Conservation (phyloP, 768 basidiomycete species). For the Suillus decipiens region DNA sequence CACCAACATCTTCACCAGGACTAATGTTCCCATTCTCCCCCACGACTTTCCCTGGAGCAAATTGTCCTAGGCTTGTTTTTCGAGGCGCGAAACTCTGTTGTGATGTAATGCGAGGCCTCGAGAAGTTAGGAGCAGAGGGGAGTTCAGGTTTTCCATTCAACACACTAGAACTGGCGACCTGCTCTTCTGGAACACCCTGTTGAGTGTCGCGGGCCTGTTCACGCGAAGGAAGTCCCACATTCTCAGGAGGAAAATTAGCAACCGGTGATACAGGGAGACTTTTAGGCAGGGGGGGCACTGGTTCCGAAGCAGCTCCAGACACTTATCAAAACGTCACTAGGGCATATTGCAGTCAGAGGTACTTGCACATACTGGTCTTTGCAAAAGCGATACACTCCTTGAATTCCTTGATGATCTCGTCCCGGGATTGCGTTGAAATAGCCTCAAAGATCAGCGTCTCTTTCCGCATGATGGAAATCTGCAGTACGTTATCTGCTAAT, state of each 20-base stretch:
- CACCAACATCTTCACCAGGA: constrained; percentile 10
- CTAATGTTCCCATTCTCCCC: constrained; percentile 11
- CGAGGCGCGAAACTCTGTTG: constrained; percentile 12
- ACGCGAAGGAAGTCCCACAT: neutral
- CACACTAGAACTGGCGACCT: neutral
- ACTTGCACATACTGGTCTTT: constrained; percentile 56
- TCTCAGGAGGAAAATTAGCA: constrained; percentile 3
- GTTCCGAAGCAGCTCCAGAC: constrained; percentile 58
- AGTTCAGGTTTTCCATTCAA: neutral
- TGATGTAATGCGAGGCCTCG: constrained; percentile 8
- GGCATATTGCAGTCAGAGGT: neutral
- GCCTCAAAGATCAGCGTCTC: constrained; percentile 74
- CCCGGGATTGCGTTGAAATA: constrained; percentile 56
- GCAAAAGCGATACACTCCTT: constrained; percentile 86
- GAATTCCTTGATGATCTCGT: constrained; percentile 69
- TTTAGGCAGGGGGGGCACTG: constrained; percentile 67
- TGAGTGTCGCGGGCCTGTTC: neutral
- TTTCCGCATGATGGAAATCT: constrained; percentile 84
- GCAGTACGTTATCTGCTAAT: constrained; percentile 64
- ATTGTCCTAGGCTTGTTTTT: constrained; percentile 3
- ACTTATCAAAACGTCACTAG: constrained; percentile 37
- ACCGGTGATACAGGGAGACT: constrained; percentile 30
- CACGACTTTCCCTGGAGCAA: constrained; percentile 11
- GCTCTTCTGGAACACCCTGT: constrained; percentile 3
- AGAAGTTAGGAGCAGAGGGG: constrained; percentile 11